Evolutionary conservation across 768 basidiomycete genomes (phyloP), one percentile per base, ranked within the genome.

Genomic region (Sporobolomyces pararoseus): DNA sequence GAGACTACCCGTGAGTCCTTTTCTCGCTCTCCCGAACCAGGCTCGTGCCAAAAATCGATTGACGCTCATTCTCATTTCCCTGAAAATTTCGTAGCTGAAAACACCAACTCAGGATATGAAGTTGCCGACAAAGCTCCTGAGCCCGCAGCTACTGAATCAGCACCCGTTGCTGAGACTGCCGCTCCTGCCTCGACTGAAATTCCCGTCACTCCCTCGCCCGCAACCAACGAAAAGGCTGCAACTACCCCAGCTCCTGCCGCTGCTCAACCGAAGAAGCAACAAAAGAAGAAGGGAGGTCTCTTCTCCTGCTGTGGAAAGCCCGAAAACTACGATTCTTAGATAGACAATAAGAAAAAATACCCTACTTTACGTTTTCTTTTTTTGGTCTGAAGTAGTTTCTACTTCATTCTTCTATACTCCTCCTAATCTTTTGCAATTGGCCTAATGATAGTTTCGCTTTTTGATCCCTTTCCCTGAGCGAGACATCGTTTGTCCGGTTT

Each of bases 261-360:
- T 47, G 29, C n/a, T n/a, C 52, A 60, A 47, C 58, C 39, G 5
- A 50, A 50, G 58, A 34, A 42, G 51, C 34, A 70, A 63, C 60
- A 54, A 54, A 65, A 66, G 68, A 68, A 70, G 69, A 71, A 71
- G 66, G 63, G 49, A 2, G 73, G 73, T 21, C 21, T 70, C 21
- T 71, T 74, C 19, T 46, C 61, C 14, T 74, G 73, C 73, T 73
- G 72, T 57, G 68, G 68, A 27, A 63, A 50, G n/a, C 27, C 68
- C n/a, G 51, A 65, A 16, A 65, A 70, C 73, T 74, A 68, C 69
- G 73, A 74, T 23, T 44, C 44, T 2, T 61, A 49, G 23, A 46
- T 6, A n/a, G n/a, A 42, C 39, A 42, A 42, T 42, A 42, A 17
- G 39, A 42, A 17, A 17, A 42, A 17, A 17, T 9, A 42, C 10